phyloP scores from a whole-genome alignment of 768 basidiomycete species.

The Tulasnella sp. region DNA sequence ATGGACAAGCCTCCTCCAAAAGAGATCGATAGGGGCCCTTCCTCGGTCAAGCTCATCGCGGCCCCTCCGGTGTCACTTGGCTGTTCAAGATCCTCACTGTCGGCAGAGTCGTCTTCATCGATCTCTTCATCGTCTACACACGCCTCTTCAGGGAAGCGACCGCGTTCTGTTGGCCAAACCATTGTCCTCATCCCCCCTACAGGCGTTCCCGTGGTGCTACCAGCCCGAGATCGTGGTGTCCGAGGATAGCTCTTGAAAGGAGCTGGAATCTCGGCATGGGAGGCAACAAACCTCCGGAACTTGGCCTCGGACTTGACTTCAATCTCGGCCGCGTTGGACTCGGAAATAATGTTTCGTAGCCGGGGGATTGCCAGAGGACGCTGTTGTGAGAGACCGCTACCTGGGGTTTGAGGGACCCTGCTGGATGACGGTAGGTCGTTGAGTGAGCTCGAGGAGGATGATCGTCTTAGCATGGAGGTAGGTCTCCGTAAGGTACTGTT shows the following conservation, averaged over 20 bases:
- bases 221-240: slow-evolving; percentile 13
- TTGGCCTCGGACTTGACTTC: slow-evolving; percentile 16
- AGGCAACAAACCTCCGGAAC: slow-evolving; percentile 18
- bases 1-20: background rate
- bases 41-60: slow-evolving; percentile 14
- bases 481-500: background rate
- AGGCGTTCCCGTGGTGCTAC: background rate
- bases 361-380: slow-evolving; percentile 8
- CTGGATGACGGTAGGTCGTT: background rate
- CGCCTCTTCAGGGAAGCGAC: slow-evolving; percentile 17
- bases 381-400: background rate
- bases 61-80: background rate
- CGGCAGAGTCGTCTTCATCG: slow-evolving; percentile 9
- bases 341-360: slow-evolving; percentile 10
- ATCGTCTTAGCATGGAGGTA: background rate
- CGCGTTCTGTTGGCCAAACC: slow-evolving; percentile 13
- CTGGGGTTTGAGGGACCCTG: slow-evolving; percentile 1
- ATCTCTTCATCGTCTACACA: slow-evolving; percentile 11
- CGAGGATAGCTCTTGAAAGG: slow-evolving; percentile 13
- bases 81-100: background rate
- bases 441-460: background rate
- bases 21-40: background rate
- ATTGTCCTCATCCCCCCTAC: background rate
- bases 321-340: slow-evolving; percentile 10
- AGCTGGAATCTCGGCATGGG: slow-evolving; percentile 17